These are phyloP conservation scores for Dinochytrium kinnereticum DNA, from an alignment of 371 early-diverging fungal genomes.

Conservation along the genomic window DNA sequence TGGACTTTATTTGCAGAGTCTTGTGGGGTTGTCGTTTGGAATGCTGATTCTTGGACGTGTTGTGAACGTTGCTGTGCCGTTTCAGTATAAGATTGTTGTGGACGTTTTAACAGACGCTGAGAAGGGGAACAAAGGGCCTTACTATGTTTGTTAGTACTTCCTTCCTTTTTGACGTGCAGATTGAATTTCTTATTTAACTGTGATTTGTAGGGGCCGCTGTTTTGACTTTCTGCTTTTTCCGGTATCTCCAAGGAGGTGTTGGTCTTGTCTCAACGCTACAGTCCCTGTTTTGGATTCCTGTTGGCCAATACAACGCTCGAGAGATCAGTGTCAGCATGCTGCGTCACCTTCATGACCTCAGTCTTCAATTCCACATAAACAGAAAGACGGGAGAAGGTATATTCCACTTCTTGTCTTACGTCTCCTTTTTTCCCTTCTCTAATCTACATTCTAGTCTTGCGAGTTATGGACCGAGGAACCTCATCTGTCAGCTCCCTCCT, in stretches of 20 bases:
- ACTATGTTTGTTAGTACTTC: not conserved
- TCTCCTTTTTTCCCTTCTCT: constrained; percentile 6
- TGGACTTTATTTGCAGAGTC: constrained; percentile 65
- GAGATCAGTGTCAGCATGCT: constrained; percentile 86
- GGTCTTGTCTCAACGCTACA: constrained; percentile 82
- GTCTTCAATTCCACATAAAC: constrained; percentile 85
- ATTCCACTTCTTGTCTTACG: not conserved
- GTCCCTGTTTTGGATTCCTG: constrained; percentile 86
- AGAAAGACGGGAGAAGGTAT: constrained; percentile 88
- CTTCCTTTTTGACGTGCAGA: not conserved
- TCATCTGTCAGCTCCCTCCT: constrained; percentile 65
- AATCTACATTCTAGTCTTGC: constrained; percentile 22
- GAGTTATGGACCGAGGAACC: constrained; percentile 85
- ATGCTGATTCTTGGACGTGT: constrained; percentile 73
- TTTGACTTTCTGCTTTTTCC: constrained; percentile 68
- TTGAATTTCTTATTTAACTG: not conserved
- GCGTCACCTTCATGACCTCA: constrained; percentile 81
- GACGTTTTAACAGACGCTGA: constrained; percentile 58
- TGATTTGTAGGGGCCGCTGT: constrained; percentile 61
- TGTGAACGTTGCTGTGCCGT: constrained; percentile 81
- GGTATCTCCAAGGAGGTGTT: constrained; percentile 67
- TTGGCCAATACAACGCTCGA: constrained; percentile 86
- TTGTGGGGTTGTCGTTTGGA: constrained; percentile 69
- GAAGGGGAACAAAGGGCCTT: not conserved
- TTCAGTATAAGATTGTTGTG: constrained; percentile 79